Base-by-base conservation (phyloP, 78 protist species). In the Tieghemostelium lacteum region DNA sequence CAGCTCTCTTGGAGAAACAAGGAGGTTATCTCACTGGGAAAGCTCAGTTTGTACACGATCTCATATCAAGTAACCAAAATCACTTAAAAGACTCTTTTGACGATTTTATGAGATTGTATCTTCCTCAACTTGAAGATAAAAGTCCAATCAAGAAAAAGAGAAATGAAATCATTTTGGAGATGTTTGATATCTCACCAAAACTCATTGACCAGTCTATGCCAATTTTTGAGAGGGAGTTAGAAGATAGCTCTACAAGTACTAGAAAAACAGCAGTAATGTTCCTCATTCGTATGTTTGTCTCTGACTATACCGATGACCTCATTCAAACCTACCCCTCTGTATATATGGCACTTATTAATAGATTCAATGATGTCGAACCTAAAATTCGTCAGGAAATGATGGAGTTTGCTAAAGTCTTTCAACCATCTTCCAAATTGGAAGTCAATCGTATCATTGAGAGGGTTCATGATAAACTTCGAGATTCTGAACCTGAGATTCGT, bases 401-500 rank as follows among this genome's bases (percentile, higher is more conserved):
- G 69, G 78, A 83, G 0, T 83, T 83, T 45, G n/a, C 91, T 4
- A 8, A 45, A 33, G 49, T 50, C 34, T 71, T 71, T n/a, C 22
- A 50, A n/a, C 17, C 65, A 5, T 29, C 42, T 0, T 33, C 39
- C 12, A 31, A 71, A 1, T 3, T 31, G 26, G 77, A 71, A 28
- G 24, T 31, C 33, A 28, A 50, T 3, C n/a, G 63, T 20, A 63
- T 71, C 1, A 16, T 71, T 7, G 26, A 71, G 34, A 33, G 29
- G 26, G 77, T 71, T 7, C 77, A 33, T 52, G n/a, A 19, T 2
- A 29, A 78, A 33, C 50, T 83, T 16, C 36, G 49, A 22, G 91
- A 83, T 24, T 54, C 78, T 0, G 91, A 58, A 3, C 63, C 76
- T 1, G 77, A 40, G 6, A 69, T 83, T 83, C 28, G 91, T 22